Percentiles rank a stretch among this genome's conserved stretches.
Conservation (phyloP, 768 basidiomycete genomes). For the Boletellus emodensis region DNA sequence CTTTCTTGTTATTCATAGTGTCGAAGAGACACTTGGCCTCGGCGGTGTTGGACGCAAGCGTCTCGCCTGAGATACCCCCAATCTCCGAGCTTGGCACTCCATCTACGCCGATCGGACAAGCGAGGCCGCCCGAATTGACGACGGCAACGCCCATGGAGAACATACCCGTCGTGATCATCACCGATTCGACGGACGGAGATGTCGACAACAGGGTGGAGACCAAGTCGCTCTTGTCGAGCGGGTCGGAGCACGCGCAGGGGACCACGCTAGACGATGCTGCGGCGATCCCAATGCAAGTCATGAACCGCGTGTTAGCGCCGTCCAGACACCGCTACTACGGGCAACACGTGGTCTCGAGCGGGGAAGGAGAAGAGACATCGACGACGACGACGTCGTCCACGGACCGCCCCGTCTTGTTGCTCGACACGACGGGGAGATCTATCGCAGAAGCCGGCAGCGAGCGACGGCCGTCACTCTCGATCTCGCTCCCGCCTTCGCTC, state of each 20-base stretch:
- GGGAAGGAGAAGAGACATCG: background rate
- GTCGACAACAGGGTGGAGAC: background rate
- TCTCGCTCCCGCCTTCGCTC: slow-evolving; percentile 13
- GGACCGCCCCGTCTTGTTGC: background rate
- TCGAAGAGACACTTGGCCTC: slow-evolving; percentile 20
- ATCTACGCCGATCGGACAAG: background rate
- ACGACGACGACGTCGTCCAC: background rate
- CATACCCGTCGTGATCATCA: slow-evolving; percentile 18
- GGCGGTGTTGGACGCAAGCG: slow-evolving; percentile 14
- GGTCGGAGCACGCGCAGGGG: background rate
- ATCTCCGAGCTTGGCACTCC: background rate
- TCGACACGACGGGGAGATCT: background rate
- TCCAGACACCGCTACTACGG: slow-evolving; percentile 22
- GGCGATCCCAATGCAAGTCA: slow-evolving; percentile 13
- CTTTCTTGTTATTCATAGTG: slow-evolving; percentile 18
- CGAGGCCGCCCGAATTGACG: background rate
- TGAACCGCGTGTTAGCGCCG: slow-evolving; percentile 16
- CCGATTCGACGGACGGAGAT: slow-evolving; percentile 8
- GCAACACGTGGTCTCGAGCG: background rate
- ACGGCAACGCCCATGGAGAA: background rate
- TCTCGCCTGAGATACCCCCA: slow-evolving; percentile 1
- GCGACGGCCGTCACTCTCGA: slow-evolving; percentile 13
- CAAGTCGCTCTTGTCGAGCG: slow-evolving; percentile 6
- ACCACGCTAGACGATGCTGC: background rate
- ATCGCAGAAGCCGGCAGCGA: background rate